Evolutionary conservation across 2,329 filamentous ascomycete species (phyloP).

Genomic region (Ophiostoma tasmaniense): DNA sequence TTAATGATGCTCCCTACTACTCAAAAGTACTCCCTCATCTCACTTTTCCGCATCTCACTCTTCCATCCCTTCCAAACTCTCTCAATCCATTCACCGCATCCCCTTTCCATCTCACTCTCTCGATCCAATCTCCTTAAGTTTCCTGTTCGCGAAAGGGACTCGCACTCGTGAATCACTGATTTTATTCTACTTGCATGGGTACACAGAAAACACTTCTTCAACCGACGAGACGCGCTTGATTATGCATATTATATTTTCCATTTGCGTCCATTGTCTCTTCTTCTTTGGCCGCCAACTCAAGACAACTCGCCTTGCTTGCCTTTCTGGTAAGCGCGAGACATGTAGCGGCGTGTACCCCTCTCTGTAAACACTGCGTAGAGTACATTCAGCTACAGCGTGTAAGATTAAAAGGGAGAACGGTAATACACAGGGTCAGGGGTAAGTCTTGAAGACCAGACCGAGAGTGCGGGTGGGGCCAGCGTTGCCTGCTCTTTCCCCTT

Average conservation of each 20-base stretch:
- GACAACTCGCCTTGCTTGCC: not conserved
- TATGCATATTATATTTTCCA: not conserved
- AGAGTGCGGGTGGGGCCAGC: not conserved
- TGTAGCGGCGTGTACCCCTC: not conserved
- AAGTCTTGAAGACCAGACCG: not conserved
- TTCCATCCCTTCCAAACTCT: not conserved
- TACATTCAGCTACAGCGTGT: not conserved
- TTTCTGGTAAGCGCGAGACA: not conserved
- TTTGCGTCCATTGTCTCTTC: not conserved
- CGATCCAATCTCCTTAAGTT: not conserved
- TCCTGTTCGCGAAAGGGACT: not conserved
- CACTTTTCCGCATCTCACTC: not conserved
- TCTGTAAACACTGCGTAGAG: not conserved
- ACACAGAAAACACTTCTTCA: not conserved
- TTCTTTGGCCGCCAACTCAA: not conserved
- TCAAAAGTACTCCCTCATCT: not conserved
- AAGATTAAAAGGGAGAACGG: not conserved
- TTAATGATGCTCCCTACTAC: not conserved
- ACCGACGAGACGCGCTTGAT: not conserved
- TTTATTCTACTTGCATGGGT: too few species aligned
- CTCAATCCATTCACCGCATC: not conserved
- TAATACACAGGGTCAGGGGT: not conserved
- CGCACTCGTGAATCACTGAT: not conserved
- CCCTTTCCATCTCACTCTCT: not conserved
- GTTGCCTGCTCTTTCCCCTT: not conserved